These are phyloP conservation scores for Cladosporium sp. DNA, from an alignment of 2,329 filamentous ascomycete species.

Conservation along the genomic window DNA sequence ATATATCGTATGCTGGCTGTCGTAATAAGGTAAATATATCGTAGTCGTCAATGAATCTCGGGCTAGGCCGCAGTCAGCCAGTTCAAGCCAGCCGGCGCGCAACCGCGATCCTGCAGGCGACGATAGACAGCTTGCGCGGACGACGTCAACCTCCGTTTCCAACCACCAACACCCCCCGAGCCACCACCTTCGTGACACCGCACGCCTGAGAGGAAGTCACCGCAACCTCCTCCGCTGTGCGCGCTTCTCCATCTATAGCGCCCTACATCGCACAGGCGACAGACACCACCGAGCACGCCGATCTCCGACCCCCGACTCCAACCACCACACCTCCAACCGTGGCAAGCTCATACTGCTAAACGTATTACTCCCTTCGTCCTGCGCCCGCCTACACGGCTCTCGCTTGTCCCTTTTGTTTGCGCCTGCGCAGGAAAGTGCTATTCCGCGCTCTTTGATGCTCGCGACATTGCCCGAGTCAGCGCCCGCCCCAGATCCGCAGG, in stretches of 20 bases:
- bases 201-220: constrained; percentile 3
- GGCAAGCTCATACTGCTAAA: constrained; percentile 14
- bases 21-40: too few relatives aligned
- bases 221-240: background rate
- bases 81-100: background rate
- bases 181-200: constrained; percentile 1
- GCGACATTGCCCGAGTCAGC: constrained; percentile 11
- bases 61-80: background rate
- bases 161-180: background rate
- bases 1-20: too few relatives aligned
- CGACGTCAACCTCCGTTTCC: background rate
- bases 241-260: constrained; percentile 3
- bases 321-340: constrained; percentile 3
- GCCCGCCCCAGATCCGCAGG: constrained; percentile 1
- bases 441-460: constrained; percentile 1
- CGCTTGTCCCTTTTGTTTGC: background rate
- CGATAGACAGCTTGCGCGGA: background rate
- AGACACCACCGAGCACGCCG: constrained; percentile 2
- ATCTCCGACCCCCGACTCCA: constrained; percentile 9
- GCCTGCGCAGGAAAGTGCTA: background rate
- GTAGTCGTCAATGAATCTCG: background rate
- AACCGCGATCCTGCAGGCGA: background rate
- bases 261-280: constrained; percentile 1
- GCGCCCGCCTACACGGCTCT: background rate
- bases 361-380: background rate